Conservation (phyloP, 2,329 filamentous ascomycete genomes). For the Geosmithia morbida region DNA sequence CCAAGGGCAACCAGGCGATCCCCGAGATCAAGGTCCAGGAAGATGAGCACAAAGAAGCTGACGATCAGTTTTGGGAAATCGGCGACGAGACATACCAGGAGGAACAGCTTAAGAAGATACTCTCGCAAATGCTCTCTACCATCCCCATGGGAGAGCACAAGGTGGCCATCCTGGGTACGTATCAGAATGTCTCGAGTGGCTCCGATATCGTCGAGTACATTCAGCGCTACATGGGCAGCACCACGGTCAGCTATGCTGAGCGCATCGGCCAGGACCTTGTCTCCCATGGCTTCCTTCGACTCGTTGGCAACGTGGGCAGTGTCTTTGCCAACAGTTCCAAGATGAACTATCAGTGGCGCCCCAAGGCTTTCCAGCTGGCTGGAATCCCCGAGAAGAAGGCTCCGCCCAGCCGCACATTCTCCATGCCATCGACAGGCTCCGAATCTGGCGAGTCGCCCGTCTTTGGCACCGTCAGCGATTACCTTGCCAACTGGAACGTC, state of each 20-base stretch:
- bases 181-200: constrained; percentile 82
- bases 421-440: constrained; percentile 46
- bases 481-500: constrained; percentile 84
- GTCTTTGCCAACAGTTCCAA: constrained; percentile 95
- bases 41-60: constrained; percentile 45
- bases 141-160: constrained; percentile 85
- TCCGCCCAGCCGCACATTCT: constrained; percentile 58
- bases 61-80: constrained; percentile 77
- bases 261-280: constrained; percentile 90
- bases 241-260: constrained; percentile 81
- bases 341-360: constrained; percentile 95
- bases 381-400: constrained; percentile 83
- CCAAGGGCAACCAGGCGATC: constrained; percentile 35
- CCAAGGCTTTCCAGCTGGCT: constrained; percentile 77
- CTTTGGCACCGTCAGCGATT: constrained; percentile 73
- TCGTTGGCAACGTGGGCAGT: constrained; percentile 89
- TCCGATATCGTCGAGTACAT: constrained; percentile 93
- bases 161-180: constrained; percentile 88
- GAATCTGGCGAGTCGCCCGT: constrained; percentile 56
- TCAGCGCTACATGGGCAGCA: constrained; percentile 72
- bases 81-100: constrained; percentile 76
- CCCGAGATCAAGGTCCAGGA: constrained; percentile 73
- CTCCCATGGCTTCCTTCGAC: constrained; percentile 67
- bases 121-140: constrained; percentile 72
- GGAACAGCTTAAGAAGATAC: constrained; percentile 81